These are phyloP conservation scores for Talaromyces pinophilus DNA, from an alignment of 2,329 filamentous ascomycete genomes.

Conservation along the genomic window DNA sequence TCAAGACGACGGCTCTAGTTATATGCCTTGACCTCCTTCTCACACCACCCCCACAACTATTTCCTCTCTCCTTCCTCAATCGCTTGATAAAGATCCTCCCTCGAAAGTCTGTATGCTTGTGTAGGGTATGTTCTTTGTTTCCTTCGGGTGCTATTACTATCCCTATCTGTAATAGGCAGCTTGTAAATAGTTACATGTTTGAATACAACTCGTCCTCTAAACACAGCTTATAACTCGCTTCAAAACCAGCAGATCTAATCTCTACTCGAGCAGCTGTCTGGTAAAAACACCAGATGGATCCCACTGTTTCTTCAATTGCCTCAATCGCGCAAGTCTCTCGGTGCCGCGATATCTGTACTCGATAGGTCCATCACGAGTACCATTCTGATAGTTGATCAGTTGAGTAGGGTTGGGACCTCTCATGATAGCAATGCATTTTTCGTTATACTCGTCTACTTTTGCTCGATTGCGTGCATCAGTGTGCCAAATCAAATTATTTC, in stretches of 20 bases:
- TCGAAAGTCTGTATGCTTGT: not conserved
- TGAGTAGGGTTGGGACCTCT: not conserved
- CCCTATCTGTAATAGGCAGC: not conserved
- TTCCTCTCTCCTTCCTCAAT: not conserved
- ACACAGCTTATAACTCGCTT: not conserved
- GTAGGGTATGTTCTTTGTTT: not conserved
- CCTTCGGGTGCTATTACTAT: not conserved
- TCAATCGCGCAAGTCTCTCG: not conserved
- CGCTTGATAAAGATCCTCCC: not conserved
- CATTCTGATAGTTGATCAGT: not conserved
- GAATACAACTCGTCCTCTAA: not conserved
- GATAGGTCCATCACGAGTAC: conserved; percentile 2
- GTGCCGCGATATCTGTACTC: not conserved
- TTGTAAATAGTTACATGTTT: not conserved
- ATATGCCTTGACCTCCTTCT: not conserved
- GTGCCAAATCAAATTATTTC: not conserved
- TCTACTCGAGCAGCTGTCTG: not conserved
- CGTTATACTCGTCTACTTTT: not conserved
- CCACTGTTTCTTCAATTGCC: not conserved
- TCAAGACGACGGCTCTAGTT: not conserved
- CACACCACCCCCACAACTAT: not conserved
- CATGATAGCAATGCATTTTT: not conserved
- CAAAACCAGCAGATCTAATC: not conserved
- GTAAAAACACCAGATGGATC: not conserved
- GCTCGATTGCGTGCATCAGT: not conserved